These are phyloP conservation scores for Leptodermis oblonga DNA, from an alignment of 257 asterid species.

Conservation along the genomic window DNA sequence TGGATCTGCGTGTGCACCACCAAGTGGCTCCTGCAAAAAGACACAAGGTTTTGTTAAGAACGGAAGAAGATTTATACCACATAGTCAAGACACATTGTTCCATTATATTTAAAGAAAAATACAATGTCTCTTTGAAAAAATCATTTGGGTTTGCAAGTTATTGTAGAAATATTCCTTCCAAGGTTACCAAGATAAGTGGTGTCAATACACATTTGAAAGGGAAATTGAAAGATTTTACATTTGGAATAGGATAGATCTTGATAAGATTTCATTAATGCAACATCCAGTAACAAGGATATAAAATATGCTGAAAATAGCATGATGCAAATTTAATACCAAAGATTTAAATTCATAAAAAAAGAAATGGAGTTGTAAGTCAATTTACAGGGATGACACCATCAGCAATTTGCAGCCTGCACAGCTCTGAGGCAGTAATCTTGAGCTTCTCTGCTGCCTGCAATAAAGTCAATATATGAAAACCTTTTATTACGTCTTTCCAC, in stretches of 20 bases:
- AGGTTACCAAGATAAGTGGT: neutral
- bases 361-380: slow-evolving; percentile 19
- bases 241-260: neutral
- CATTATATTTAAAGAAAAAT: neutral
- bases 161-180: neutral
- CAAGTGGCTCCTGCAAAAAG: slow-evolving; percentile 83
- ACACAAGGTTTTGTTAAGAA: slow-evolving; percentile 6
- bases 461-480: slow-evolving; percentile 23
- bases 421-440: slow-evolving; percentile 75
- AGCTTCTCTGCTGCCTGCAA: slow-evolving; percentile 96
- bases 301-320: neutral
- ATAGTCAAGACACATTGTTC: neutral
- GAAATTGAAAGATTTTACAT: neutral
- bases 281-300: neutral
- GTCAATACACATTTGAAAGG: neutral
- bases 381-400: slow-evolving; percentile 85
- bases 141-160: neutral
- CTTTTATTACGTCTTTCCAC: slow-evolving; percentile 19
- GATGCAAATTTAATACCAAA: neutral
- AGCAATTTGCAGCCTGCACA: slow-evolving; percentile 54
- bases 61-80: neutral
- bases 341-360: neutral
- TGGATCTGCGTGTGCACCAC: slow-evolving; percentile 95
- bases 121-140: neutral
- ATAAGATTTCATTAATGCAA: slow-evolving; percentile 1